Conservation (phyloP, 108 stramenopile species). For the Conticribra weissflogii region DNA sequence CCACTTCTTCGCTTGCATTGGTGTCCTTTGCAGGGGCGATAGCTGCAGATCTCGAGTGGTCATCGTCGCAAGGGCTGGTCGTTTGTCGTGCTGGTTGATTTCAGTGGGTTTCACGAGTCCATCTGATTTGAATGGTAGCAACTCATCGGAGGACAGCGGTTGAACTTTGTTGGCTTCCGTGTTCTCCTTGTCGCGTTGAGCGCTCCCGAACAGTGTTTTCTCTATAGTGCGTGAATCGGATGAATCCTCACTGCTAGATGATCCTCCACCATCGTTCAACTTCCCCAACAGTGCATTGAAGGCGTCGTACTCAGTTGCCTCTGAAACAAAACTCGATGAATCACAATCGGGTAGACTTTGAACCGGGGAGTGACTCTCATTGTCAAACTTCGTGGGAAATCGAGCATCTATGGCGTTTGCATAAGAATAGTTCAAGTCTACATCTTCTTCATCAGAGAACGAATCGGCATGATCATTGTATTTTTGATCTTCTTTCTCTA, state of each 20-base stretch:
- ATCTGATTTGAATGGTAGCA: slow-evolving; percentile 28
- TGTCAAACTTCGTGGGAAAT: slow-evolving; percentile 2
- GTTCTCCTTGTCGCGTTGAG: slow-evolving; percentile 14
- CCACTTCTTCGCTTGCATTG: slow-evolving; percentile 65
- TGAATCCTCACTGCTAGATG: slow-evolving; percentile 15
- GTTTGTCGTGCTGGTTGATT: slow-evolving; percentile 32
- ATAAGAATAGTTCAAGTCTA: no score
- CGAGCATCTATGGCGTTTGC: neutral
- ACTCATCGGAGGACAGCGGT: neutral
- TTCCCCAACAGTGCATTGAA: slow-evolving; percentile 43
- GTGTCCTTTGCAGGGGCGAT: slow-evolving; percentile 40
- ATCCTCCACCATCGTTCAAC: slow-evolving; percentile 21
- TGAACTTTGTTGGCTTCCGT: neutral
- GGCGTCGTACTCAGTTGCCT: slow-evolving; percentile 39
- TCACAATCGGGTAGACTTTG: neutral
- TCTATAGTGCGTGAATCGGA: neutral
- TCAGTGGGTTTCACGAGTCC: slow-evolving; percentile 43
- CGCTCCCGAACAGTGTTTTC: slow-evolving; percentile 4
- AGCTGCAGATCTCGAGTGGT: neutral
- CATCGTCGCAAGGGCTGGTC: neutral
- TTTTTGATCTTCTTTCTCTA: slow-evolving; percentile 4
- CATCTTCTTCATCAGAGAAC: neutral
- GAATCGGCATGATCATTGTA: neutral
- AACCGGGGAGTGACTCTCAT: neutral
- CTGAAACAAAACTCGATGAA: slow-evolving; percentile 35